Evolutionary conservation across 805 yeast genomes (phyloP).

Genomic region (Saturnispora besseyi): DNA sequence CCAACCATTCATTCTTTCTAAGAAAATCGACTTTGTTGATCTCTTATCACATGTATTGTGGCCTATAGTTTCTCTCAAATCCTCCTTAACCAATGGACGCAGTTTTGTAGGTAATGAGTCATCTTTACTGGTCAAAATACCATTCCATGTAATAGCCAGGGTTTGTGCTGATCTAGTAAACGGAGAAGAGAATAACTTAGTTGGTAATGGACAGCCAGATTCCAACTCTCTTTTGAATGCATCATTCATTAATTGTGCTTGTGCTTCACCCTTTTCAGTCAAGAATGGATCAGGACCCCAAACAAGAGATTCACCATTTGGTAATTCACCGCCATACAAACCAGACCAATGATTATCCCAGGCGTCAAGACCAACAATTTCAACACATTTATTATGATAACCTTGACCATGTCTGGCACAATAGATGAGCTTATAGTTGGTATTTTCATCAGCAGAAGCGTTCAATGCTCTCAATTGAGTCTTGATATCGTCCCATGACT

Average conservation of each 20-base stretch:
- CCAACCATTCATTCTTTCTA: slow-evolving; percentile 33
- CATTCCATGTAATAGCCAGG: slow-evolving; percentile 41
- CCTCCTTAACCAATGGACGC: slow-evolving; percentile 32
- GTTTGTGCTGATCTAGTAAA: slow-evolving; percentile 58
- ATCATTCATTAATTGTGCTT: slow-evolving; percentile 41
- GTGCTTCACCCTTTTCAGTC: slow-evolving; percentile 45
- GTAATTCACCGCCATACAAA: slow-evolving; percentile 29
- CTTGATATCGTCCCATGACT: slow-evolving; percentile 34
- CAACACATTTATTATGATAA: slow-evolving; percentile 48
- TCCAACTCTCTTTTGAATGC: slow-evolving; percentile 36
- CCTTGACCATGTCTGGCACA: slow-evolving; percentile 69
- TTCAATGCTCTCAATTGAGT: slow-evolving; percentile 30
- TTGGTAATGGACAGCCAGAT: slow-evolving; percentile 48
- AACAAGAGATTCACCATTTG: slow-evolving; percentile 38
- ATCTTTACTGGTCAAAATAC: slow-evolving; percentile 25
- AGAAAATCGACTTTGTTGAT: slow-evolving; percentile 31
- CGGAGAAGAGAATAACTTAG: slow-evolving; percentile 50
- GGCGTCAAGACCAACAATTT: slow-evolving; percentile 44
- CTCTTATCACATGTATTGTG: slow-evolving; percentile 53
- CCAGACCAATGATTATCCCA: slow-evolving; percentile 52
- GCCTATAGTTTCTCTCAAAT: slow-evolving; percentile 54
- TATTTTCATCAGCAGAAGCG: slow-evolving; percentile 28
- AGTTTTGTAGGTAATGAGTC: slow-evolving; percentile 16
- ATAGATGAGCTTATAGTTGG: slow-evolving; percentile 39
- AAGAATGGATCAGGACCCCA: slow-evolving; percentile 58